Evolutionary conservation across 2,329 filamentous ascomycete genomes (phyloP).

Genomic region (Ceratocystis alfenasii): DNA sequence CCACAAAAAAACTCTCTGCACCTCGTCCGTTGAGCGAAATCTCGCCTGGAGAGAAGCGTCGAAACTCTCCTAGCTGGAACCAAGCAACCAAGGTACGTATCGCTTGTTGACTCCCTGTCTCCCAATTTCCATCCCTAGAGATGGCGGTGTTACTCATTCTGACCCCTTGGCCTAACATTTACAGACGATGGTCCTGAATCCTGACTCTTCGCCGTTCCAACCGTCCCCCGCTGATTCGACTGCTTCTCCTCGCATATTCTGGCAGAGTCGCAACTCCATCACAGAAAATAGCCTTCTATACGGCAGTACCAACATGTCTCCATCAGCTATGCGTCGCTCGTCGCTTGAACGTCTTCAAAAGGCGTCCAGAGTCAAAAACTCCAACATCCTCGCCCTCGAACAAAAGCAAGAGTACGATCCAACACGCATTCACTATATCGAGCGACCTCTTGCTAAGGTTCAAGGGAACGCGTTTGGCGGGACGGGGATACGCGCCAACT

Average conservation of each 20-base stretch:
- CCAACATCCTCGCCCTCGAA: constrained; percentile 89
- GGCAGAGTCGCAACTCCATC: constrained; percentile 64
- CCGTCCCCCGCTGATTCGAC: constrained; percentile 56
- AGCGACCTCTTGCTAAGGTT: constrained; percentile 68
- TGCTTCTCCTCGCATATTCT: constrained; percentile 61
- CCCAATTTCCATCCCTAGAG: constrained; percentile 22
- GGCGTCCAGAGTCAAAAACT: constrained; percentile 93
- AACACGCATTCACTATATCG: constrained; percentile 59
- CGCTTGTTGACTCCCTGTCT: constrained; percentile 18
- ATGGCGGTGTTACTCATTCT: constrained; percentile 21
- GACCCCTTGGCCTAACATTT: constrained; percentile 8
- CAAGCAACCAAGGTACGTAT: constrained; percentile 56
- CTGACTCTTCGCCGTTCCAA: constrained; percentile 73
- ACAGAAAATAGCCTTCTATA: constrained; percentile 61
- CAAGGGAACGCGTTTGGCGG: constrained; percentile 60
- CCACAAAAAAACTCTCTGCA: constrained; percentile 18
- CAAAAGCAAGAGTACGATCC: constrained; percentile 90
- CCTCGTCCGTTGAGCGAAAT: constrained; percentile 79
- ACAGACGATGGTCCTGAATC: constrained; percentile 56
- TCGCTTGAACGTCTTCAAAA: constrained; percentile 93
- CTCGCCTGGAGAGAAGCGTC: constrained; percentile 68
- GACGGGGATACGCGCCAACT: constrained; percentile 40
- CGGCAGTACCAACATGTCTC: constrained; percentile 41
- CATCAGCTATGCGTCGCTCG: constrained; percentile 65
- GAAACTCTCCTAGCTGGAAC: constrained; percentile 88